Percentiles rank a stretch among this genome's conserved stretches.
Conservation (phyloP, 2,329 filamentous ascomycete species). For the Delphinella strobiligena region DNA sequence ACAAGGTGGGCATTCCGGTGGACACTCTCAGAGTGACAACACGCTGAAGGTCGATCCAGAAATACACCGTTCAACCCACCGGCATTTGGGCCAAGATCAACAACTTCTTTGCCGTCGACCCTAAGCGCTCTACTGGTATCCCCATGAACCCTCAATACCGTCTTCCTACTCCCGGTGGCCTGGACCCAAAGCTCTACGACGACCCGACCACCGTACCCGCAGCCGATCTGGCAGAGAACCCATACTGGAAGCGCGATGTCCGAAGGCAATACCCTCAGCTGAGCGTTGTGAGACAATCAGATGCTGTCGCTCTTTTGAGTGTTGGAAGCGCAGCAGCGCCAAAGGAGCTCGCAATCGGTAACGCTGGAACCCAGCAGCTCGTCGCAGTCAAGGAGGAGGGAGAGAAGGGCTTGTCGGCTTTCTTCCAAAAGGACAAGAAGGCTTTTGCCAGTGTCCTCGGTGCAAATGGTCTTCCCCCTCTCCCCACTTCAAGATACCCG, state of each 20-base stretch:
- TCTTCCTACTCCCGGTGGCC: slow-evolving; percentile 65
- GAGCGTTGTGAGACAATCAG: slow-evolving; percentile 69
- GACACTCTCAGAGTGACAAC: not conserved
- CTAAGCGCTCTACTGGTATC: slow-evolving; percentile 79
- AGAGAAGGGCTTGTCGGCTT: slow-evolving; percentile 57
- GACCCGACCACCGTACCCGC: slow-evolving; percentile 78
- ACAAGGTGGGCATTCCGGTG: slow-evolving; percentile 9
- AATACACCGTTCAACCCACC: slow-evolving; percentile 86
- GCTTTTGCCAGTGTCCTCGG: slow-evolving; percentile 51
- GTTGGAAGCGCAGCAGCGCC: slow-evolving; percentile 73
- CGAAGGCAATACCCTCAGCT: slow-evolving; percentile 72
- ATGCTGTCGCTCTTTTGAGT: slow-evolving; percentile 72
- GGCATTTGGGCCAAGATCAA: slow-evolving; percentile 83
- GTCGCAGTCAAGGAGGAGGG: slow-evolving; percentile 66
- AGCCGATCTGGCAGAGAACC: slow-evolving; percentile 78
- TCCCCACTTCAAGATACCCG: slow-evolving; percentile 57
- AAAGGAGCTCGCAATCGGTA: slow-evolving; percentile 64
- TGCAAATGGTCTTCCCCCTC: slow-evolving; percentile 71
- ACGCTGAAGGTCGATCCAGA: slow-evolving; percentile 42
- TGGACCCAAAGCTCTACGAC: slow-evolving; percentile 60
- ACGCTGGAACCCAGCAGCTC: slow-evolving; percentile 61
- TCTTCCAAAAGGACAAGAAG: slow-evolving; percentile 54
- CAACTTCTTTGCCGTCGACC: slow-evolving; percentile 65
- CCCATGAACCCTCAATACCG: slow-evolving; percentile 90
- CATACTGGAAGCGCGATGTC: slow-evolving; percentile 90